phyloP scores from a whole-genome alignment of 495 filamentous ascomycete species.

The Cercophora sp. region DNA sequence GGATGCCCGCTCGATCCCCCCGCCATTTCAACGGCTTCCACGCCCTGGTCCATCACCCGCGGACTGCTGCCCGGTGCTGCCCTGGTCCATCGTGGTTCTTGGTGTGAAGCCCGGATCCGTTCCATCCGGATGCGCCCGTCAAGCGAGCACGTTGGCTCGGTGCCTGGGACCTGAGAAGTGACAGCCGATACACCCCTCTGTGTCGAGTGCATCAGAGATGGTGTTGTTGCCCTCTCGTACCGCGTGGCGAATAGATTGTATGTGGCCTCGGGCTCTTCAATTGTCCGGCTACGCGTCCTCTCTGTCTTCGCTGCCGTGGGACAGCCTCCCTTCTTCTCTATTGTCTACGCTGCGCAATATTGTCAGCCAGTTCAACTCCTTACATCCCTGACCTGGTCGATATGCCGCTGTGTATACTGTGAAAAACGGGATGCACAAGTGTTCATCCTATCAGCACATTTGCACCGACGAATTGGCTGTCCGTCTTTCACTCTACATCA shows the following conservation, averaged over 20 bases:
- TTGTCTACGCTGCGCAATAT: slow-evolving; percentile 1
- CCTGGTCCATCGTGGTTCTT: no score
- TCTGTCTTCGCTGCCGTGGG: no score
- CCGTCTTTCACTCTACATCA: not conserved
- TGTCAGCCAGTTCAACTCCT: not conserved
- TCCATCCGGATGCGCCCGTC: slow-evolving; percentile 11
- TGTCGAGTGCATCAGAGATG: slow-evolving; percentile 16
- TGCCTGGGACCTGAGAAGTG: slow-evolving; percentile 6
- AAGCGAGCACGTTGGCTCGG: slow-evolving; percentile 10
- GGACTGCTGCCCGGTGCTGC: no score
- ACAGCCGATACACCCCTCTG: slow-evolving; percentile 4
- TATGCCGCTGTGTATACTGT: slow-evolving; percentile 16
- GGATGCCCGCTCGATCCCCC: not conserved
- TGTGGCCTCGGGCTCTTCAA: not conserved
- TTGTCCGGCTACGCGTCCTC: not conserved
- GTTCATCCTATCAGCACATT: slow-evolving; percentile 22
- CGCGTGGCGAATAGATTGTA: slow-evolving; percentile 16
- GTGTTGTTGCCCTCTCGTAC: slow-evolving; percentile 19
- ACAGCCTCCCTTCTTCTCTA: no score
- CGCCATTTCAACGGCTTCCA: slow-evolving; percentile 12
- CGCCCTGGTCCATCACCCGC: no score
- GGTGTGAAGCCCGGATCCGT: no score
- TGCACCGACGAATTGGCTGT: slow-evolving; percentile 16
- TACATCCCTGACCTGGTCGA: slow-evolving; percentile 6
- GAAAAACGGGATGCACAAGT: slow-evolving; percentile 12